phyloP scores from a whole-genome alignment of 768 basidiomycete genomes.

The Baorangia bicolor region DNA sequence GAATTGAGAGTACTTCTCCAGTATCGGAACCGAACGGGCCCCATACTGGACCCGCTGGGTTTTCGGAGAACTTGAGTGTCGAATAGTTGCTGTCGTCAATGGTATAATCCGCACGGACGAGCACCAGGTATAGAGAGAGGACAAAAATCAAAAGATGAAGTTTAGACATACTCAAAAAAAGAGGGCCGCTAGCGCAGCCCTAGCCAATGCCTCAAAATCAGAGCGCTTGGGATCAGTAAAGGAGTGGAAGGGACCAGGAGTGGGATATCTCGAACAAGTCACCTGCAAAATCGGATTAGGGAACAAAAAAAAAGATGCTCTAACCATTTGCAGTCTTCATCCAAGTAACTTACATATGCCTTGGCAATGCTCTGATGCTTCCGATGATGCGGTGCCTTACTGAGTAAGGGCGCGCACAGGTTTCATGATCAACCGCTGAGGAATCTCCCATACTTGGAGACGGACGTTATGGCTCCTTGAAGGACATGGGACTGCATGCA shows the following conservation, averaged over 20 bases:
- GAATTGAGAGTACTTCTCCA: slow-evolving; percentile 18
- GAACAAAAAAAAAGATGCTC: neutral
- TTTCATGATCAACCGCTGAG: neutral
- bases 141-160: neutral
- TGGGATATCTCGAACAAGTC: neutral
- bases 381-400: slow-evolving; percentile 2
- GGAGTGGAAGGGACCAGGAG: slow-evolving; percentile 6
- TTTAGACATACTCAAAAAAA: slow-evolving; percentile 8
- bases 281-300: neutral
- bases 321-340: neutral
- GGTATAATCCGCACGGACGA: slow-evolving; percentile 24
- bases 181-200: neutral
- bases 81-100: slow-evolving; percentile 31
- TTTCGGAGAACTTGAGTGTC: slow-evolving; percentile 24
- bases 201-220: neutral
- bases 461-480: neutral
- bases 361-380: neutral
- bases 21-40: slow-evolving; percentile 24
- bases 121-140: neutral
- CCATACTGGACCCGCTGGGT: slow-evolving; percentile 29
- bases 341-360: neutral
- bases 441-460: neutral
- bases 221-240: neutral
- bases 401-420: neutral
- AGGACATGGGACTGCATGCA: neutral